phyloP scores from a whole-genome alignment of 257 asterid species.

The Perilla frutescens region DNA sequence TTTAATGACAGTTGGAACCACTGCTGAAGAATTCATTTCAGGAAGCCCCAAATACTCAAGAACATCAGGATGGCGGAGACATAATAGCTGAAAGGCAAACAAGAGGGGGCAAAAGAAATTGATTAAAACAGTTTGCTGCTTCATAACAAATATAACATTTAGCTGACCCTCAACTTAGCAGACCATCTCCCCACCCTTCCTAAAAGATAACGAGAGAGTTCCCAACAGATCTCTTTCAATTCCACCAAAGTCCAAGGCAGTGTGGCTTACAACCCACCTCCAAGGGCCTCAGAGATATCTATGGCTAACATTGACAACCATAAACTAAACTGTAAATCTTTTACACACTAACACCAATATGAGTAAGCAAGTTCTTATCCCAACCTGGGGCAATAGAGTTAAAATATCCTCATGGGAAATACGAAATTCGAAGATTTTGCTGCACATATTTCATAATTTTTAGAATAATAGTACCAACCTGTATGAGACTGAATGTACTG shows the following conservation, averaged over 20 bases:
- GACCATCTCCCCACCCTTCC: background rate
- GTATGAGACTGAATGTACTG: slow-evolving; percentile 66
- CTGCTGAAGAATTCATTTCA: slow-evolving; percentile 44
- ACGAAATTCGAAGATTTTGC: slow-evolving; percentile 16
- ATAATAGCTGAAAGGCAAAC: slow-evolving; percentile 61
- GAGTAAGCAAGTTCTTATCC: background rate
- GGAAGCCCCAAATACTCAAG: slow-evolving; percentile 78
- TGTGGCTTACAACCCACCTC: background rate
- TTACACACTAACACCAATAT: background rate
- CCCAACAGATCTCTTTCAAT: slow-evolving; percentile 4
- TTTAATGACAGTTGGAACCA: slow-evolving; percentile 43
- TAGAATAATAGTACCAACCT: slow-evolving; percentile 55
- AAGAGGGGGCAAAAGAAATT: slow-evolving; percentile 33
- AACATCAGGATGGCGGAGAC: slow-evolving; percentile 64
- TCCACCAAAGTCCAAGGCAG: background rate
- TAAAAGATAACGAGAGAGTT: background rate
- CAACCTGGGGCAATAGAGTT: slow-evolving; percentile 12
- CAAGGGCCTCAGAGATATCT: slow-evolving; percentile 6
- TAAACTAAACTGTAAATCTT: background rate
- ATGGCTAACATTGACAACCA: background rate
- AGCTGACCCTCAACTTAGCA: background rate
- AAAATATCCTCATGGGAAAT: slow-evolving; percentile 22
- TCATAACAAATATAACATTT: background rate
- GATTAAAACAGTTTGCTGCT: slow-evolving; percentile 16
- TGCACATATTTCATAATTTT: slow-evolving; percentile 7